Conservation (phyloP, 2,329 filamentous ascomycete genomes). For the Ambrosiella beaveri region DNA sequence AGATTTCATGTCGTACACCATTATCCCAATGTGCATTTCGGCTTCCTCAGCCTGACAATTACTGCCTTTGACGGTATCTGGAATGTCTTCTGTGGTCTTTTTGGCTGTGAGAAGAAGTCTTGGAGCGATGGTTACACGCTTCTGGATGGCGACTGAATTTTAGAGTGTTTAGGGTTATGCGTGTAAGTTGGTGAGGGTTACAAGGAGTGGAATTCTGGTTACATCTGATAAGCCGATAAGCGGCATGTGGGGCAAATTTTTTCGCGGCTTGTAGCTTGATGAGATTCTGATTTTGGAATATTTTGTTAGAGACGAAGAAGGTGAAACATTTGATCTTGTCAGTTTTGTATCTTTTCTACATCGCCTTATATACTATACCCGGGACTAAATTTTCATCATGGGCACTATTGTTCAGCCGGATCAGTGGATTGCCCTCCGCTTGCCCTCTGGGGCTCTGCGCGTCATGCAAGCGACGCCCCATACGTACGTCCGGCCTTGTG, state of each 20-base stretch:
- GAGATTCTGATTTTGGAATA: too few species aligned
- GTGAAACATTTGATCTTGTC: too few species aligned
- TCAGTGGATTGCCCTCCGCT: conserved; percentile 41
- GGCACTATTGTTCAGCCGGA: conserved; percentile 35
- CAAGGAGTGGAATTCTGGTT: too few species aligned
- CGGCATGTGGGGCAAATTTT: too few species aligned
- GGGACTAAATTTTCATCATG: conserved; percentile 17
- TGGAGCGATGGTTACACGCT: too few species aligned
- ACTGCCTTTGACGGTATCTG: conserved; percentile 16
- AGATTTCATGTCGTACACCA: conserved; percentile 23
- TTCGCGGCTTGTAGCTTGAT: too few species aligned
- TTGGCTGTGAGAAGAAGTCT: background rate
- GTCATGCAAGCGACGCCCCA: conserved; percentile 42
- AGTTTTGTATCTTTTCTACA: too few species aligned
- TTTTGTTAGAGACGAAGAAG: too few species aligned
- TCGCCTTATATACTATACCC: background rate
- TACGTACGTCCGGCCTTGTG: conserved; percentile 28
- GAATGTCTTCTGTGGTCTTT: background rate
- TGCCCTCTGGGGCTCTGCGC: conserved; percentile 40
- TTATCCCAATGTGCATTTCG: conserved; percentile 22
- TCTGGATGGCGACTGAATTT: too few species aligned
- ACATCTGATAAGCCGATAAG: too few species aligned
- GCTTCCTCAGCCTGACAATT: conserved; percentile 21
- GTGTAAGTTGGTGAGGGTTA: too few species aligned
- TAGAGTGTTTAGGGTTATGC: too few species aligned